Conservation (phyloP, 2,329 filamentous ascomycete species). For the Lasiodiplodia citricola region DNA sequence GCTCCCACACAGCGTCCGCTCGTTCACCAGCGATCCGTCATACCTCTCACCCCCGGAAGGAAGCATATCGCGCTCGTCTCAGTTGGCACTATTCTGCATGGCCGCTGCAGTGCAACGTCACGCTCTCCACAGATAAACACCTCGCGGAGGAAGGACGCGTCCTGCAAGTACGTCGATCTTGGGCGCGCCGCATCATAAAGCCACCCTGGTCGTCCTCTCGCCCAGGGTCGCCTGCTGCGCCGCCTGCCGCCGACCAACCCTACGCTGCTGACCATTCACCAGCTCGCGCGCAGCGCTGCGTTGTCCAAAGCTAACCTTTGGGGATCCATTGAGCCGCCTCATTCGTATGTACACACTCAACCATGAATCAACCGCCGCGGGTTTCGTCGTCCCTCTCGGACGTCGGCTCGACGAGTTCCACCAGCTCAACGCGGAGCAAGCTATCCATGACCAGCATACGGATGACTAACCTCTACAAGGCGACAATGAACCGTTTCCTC, state of each 20-base stretch:
- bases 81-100: conserved; percentile 25
- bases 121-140: conserved; percentile 25
- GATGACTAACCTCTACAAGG: conserved; percentile 27
- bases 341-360: conserved; percentile 17
- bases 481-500: conserved; percentile 76
- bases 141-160: conserved; percentile 19
- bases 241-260: background rate
- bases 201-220: background rate
- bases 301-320: conserved; percentile 6
- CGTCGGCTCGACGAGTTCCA: conserved; percentile 4
- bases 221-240: background rate
- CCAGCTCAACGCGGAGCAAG: conserved; percentile 17
- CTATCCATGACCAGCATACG: conserved; percentile 9
- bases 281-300: conserved; percentile 17
- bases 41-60: background rate
- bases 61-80: background rate
- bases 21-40: conserved; percentile 12
- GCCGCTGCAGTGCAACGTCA: conserved; percentile 27
- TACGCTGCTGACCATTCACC: background rate
- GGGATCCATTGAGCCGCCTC: conserved; percentile 15
- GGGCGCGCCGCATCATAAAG: conserved; percentile 13
- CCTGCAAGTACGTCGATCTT: conserved; percentile 13
- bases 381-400: conserved; percentile 1
- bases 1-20: conserved; percentile 17
- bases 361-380: conserved; percentile 10